These are phyloP conservation scores for Penicillium sp. DNA, from an alignment of 2,329 filamentous ascomycete species.

Conservation along the genomic window DNA sequence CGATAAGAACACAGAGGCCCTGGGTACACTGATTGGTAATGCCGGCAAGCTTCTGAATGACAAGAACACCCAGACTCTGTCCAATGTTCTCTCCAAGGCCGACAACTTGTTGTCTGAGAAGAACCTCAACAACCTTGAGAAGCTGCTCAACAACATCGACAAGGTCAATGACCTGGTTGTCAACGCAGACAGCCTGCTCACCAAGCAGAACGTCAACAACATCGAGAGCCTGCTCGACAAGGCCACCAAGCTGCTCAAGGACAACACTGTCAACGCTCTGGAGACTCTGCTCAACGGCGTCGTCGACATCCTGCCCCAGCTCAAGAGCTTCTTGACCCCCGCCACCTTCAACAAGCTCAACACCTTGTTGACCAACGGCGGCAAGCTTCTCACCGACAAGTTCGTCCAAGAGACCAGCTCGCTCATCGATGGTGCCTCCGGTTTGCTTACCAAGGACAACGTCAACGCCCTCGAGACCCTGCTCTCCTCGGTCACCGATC, in stretches of 20 bases:
- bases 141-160: conserved; percentile 30
- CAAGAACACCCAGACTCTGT: conserved; percentile 25
- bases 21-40: conserved; percentile 32
- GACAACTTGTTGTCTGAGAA: conserved; percentile 21
- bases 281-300: conserved; percentile 8
- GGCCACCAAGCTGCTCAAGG: conserved; percentile 31
- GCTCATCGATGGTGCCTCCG: conserved; percentile 20
- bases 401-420: conserved; percentile 16
- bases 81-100: conserved; percentile 23
- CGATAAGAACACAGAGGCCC: conserved; percentile 19
- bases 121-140: conserved; percentile 25
- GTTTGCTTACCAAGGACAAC: conserved; percentile 16
- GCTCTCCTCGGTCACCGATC: conserved; percentile 15
- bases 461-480: conserved; percentile 26
- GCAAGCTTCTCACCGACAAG: conserved; percentile 13
- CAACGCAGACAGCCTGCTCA: conserved; percentile 35
- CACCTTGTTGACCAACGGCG: conserved; percentile 17
- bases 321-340: conserved; percentile 61
- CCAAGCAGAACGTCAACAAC: conserved; percentile 30
- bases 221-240: conserved; percentile 32
- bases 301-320: conserved; percentile 63
- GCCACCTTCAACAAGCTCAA: conserved; percentile 63
- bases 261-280: conserved; percentile 18
- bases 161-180: conserved; percentile 35
- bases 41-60: conserved; percentile 28